phyloP scores from a whole-genome alignment of 164 flowering plant genomes.

The Euptelea pleiosperma region DNA sequence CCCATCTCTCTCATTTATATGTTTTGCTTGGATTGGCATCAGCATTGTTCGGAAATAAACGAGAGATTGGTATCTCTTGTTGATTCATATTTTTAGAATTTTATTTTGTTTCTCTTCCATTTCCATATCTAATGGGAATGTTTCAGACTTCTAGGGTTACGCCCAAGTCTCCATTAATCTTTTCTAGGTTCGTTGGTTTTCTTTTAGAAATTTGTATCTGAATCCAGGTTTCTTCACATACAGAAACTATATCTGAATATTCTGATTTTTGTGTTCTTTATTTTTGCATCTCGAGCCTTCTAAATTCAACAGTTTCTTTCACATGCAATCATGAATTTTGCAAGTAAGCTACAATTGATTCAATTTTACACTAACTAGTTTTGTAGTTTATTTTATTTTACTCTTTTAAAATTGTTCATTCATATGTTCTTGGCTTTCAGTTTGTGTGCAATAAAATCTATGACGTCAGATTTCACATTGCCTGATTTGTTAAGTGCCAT shows the following conservation, averaged over 20 bases:
- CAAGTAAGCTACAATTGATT: slow-evolving; percentile 48
- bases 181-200: background rate
- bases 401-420: no score
- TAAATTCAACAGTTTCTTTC: slow-evolving; percentile 66
- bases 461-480: slow-evolving; percentile 70
- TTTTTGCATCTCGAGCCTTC: slow-evolving; percentile 66
- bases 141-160: no score
- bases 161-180: background rate
- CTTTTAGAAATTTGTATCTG: background rate
- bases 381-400: no score
- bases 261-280: background rate
- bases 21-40: no score
- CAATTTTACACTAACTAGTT: background rate
- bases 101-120: no score
- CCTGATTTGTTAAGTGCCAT: slow-evolving; percentile 93
- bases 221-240: background rate
- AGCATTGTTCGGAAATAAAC: no score
- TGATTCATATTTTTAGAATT: no score
- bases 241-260: slow-evolving; percentile 4
- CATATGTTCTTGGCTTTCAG: slow-evolving; percentile 31
- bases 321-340: slow-evolving; percentile 90
- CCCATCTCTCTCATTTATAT: no score
- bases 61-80: no score
- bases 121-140: no score
- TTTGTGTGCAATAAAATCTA: slow-evolving; percentile 62